Base-by-base conservation (phyloP, 1,284 basidiomycete genomes). In the Veloporphyrellus conicus region DNA sequence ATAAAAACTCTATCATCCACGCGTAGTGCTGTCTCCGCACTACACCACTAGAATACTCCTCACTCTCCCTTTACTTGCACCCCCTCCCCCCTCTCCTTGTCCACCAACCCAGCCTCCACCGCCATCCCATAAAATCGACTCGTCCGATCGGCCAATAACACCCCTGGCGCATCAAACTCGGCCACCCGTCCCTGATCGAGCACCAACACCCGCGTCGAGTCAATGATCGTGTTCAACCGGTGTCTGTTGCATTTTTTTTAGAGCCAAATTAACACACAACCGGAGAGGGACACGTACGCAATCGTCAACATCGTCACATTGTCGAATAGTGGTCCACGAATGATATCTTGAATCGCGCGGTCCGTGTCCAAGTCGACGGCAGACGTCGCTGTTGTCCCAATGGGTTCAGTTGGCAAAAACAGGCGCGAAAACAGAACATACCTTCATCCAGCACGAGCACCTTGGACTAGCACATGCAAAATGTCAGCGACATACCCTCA, bases 311-410 rank as follows among this genome's bases (percentile, higher is more conserved):
- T 90, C 6, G 90, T 92, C 15, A 89, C 81, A 49, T 82, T 65
- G 9, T 71, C 68, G 59, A 89, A 90, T 29, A 80, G 73, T 9
- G 81, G 79, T 10, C 85, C 84, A 16, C 80, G 75, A 38, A 93
- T 88, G 52, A 90, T 89, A 7, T 81, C 79, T 70, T 93, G 90
- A 51, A 93, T 85, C 19, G 86, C 84, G 43, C 79, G 78, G 67
- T 96, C 93, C 3, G 93, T 96, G 62, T 94, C 90, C 32, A 95
- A 72, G 63, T 95, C 93, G 46, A 96, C 90, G 14, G 87, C 86
- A 19, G 83, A 87, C 10, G 86, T 89, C 1, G 85, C 87, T 84
- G 57, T 27, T n/a, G n/a, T n/a, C n/a, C n/a, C n/a, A n/a, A n/a
- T n/a, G n/a, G n/a, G n/a, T n/a, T n/a, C n/a, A n/a, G n/a, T n/a